phyloP scores from a whole-genome alignment of 108 stramenopile species.

The Nitzschia palea region DNA sequence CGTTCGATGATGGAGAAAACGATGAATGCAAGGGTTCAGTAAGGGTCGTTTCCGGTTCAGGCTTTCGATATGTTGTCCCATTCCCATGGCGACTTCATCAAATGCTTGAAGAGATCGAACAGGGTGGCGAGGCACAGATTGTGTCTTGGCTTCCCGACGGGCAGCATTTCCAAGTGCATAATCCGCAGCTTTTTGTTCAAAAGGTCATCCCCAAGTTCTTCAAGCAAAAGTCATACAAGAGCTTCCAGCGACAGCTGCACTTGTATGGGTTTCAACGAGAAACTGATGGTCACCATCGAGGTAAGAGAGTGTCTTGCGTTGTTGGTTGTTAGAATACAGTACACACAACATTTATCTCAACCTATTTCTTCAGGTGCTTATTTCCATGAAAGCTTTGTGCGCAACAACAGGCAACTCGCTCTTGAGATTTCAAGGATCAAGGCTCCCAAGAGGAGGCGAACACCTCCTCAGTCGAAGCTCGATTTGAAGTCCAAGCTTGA shows the following conservation, averaged over 20 bases:
- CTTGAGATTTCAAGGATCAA: conserved; percentile 26
- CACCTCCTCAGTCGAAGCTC: not conserved
- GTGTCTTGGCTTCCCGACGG: conserved; percentile 73
- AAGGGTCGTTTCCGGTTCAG: conserved; percentile 29
- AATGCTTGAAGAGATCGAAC: conserved; percentile 52
- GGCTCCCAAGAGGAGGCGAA: conserved; percentile 24
- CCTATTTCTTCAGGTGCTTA: conserved; percentile 44
- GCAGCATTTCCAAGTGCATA: conserved; percentile 58
- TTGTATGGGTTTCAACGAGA: conserved; percentile 66
- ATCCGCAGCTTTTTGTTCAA: conserved; percentile 54
- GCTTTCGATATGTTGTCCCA: conserved; percentile 34
- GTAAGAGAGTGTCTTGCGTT: conserved; percentile 8
- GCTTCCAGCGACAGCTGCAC: conserved; percentile 76
- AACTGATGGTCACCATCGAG: conserved; percentile 22
- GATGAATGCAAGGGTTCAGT: conserved; percentile 21
- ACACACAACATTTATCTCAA: not conserved
- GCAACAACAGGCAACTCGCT: conserved; percentile 35
- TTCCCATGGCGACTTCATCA: conserved; percentile 51
- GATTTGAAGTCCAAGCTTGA: not conserved
- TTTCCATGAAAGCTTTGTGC: conserved; percentile 72
- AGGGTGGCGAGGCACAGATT: conserved; percentile 39
- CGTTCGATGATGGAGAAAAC: conserved; percentile 2
- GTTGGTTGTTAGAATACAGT: not conserved
- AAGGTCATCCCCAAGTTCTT: conserved; percentile 56
- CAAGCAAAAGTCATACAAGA: conserved; percentile 50